phyloP scores from a whole-genome alignment of 768 basidiomycete genomes.

The Leccinum fibrillosum region DNA sequence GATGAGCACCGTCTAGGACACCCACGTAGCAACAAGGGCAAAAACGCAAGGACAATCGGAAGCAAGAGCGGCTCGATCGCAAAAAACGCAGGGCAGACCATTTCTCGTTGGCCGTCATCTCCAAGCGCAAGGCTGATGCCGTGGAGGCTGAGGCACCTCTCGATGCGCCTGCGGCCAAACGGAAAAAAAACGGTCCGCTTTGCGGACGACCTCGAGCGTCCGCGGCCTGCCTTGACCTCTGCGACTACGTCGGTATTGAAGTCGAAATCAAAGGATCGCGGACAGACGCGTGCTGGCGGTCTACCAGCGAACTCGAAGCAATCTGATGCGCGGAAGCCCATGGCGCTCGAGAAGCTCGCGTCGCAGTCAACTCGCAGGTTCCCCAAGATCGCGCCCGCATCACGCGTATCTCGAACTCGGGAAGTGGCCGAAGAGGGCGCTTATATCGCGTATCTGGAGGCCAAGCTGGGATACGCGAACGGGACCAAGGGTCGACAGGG shows the following conservation, averaged over 20 bases:
- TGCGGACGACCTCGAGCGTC: conserved; percentile 2
- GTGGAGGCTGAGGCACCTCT: background rate
- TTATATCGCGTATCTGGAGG: conserved; percentile 83
- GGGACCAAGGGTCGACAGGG: conserved; percentile 42
- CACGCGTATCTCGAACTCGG: conserved; percentile 28
- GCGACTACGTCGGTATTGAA: background rate
- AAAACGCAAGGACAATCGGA: too few species aligned
- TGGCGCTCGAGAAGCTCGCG: conserved; percentile 35
- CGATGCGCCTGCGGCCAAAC: conserved; percentile 39
- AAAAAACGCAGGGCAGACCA: too few species aligned
- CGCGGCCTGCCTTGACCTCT: background rate
- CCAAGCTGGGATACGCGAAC: conserved; percentile 58
- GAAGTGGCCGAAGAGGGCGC: conserved; percentile 72
- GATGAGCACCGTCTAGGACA: too few species aligned
- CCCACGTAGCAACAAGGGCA: too few species aligned
- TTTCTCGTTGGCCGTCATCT: too few species aligned
- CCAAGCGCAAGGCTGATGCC: background rate
- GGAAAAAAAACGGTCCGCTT: conserved; percentile 42
- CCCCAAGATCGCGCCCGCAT: background rate
- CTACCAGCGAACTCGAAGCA: background rate
- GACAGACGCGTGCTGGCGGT: background rate
- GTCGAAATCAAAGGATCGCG: background rate
- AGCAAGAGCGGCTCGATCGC: too few species aligned
- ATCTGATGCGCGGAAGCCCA: conserved; percentile 16
- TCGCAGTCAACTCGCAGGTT: conserved; percentile 12